These are phyloP conservation scores for Ceratonia siliqua DNA, from an alignment of 306 rosid species.

Conservation along the genomic window DNA sequence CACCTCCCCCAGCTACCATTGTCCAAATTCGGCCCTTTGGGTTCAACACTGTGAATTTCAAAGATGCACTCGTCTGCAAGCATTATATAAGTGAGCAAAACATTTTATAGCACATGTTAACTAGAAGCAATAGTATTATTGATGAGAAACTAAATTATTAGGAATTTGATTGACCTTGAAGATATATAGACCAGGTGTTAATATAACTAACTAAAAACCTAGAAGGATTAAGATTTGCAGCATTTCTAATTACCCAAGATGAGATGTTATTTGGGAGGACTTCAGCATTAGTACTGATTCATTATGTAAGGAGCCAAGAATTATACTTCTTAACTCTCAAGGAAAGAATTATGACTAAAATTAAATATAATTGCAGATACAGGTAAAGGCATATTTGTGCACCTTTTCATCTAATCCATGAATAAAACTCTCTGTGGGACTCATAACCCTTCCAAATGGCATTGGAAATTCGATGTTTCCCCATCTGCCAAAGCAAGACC, in stretches of 20 bases:
- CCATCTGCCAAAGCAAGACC: conserved; percentile 65
- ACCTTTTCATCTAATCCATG: conserved; percentile 97
- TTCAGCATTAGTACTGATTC: neutral
- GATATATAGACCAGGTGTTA: neutral
- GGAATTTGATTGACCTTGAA: conserved; percentile 7
- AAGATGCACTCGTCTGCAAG: conserved; percentile 90
- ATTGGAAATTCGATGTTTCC: conserved; percentile 81
- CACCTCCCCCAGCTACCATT: conserved; percentile 99
- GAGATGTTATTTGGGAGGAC: neutral
- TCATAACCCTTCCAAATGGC: conserved; percentile 98
- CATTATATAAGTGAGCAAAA: conserved; percentile 3
- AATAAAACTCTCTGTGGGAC: conserved; percentile 73
- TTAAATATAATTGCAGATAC: conserved; percentile 9
- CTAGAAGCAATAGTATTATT: conserved; percentile 21
- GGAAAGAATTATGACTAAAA: conserved; percentile 3
- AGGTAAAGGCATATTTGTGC: conserved; percentile 25
- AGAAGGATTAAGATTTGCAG: neutral
- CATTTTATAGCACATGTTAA: neutral
- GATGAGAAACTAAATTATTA: conserved; percentile 6
- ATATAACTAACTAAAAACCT: neutral
- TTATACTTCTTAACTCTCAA: neutral
- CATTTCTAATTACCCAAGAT: neutral
- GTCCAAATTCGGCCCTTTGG: conserved; percentile 97
- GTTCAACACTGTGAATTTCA: conserved; percentile 93
- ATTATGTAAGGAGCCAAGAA: neutral